phyloP scores from a whole-genome alignment of 305 asterid species.

The Ilex paraguariensis region DNA sequence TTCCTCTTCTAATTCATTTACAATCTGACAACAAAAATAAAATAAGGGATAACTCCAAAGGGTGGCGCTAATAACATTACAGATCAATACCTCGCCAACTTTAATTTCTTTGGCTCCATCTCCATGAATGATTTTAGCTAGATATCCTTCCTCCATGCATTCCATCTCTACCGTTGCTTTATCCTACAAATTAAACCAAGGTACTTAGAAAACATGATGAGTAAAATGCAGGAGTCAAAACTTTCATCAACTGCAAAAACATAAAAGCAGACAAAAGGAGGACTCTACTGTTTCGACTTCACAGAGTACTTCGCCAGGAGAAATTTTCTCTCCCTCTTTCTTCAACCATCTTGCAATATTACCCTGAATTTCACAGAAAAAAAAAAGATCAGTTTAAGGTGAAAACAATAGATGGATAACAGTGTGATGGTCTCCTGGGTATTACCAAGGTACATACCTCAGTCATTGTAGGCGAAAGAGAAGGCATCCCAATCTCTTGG shows the following conservation, averaged over 20 bases:
- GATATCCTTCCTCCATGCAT: slow-evolving; percentile 99
- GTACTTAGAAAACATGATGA: slow-evolving; percentile 8
- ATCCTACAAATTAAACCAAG: slow-evolving; percentile 45
- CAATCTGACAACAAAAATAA: not conserved
- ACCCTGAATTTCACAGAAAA: slow-evolving; percentile 53
- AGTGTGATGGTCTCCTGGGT: slow-evolving; percentile 10
- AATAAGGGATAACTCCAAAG: not conserved
- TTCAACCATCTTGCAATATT: slow-evolving; percentile 97
- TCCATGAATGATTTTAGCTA: slow-evolving; percentile 81
- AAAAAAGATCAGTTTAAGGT: slow-evolving; percentile 13
- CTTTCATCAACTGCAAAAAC: not conserved
- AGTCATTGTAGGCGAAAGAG: slow-evolving; percentile 98
- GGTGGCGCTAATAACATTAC: not conserved
- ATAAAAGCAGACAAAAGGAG: slow-evolving; percentile 3
- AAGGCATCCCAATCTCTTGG: slow-evolving; percentile 98
- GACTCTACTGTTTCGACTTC: slow-evolving; percentile 98
- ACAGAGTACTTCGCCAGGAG: slow-evolving; percentile 98
- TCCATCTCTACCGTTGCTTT: slow-evolving; percentile 99
- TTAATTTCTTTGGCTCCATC: slow-evolving; percentile 92
- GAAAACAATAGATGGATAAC: slow-evolving; percentile 2
- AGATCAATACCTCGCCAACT: slow-evolving; percentile 95
- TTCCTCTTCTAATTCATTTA: not conserved
- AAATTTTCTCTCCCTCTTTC: slow-evolving; percentile 95
- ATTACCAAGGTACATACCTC: slow-evolving; percentile 49
- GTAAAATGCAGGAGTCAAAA: not conserved